phyloP scores from a whole-genome alignment of 805 yeast species.

The Yarrowia phangngaensis region DNA sequence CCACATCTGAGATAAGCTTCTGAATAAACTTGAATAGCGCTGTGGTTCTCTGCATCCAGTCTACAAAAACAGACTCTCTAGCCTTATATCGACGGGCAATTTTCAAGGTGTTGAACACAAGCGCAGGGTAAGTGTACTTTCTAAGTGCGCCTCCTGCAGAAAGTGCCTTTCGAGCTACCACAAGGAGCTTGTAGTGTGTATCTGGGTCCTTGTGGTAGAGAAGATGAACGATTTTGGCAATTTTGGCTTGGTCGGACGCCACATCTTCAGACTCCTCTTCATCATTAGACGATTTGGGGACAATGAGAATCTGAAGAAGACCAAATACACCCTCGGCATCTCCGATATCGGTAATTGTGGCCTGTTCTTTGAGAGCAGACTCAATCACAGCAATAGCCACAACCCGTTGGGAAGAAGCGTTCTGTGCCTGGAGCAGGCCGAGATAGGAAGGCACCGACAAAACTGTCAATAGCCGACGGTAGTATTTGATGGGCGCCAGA shows the following conservation, averaged over 20 bases:
- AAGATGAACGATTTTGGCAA: conserved; percentile 68
- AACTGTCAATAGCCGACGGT: conserved; percentile 35
- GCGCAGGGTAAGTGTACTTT: conserved; percentile 69
- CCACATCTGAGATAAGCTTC: conserved; percentile 62
- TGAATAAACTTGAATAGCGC: conserved; percentile 72
- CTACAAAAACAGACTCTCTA: conserved; percentile 32
- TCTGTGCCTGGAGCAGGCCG: conserved; percentile 53
- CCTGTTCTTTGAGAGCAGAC: conserved; percentile 44
- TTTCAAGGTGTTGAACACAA: conserved; percentile 59
- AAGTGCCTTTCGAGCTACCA: conserved; percentile 48
- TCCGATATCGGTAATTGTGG: conserved; percentile 42
- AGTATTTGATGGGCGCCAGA: conserved; percentile 37
- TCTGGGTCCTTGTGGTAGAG: conserved; percentile 50
- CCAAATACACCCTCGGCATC: conserved; percentile 60
- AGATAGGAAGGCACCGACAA: conserved; percentile 48
- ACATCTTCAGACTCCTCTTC: conserved; percentile 32
- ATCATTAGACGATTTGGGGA: conserved; percentile 30
- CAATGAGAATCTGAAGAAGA: conserved; percentile 54
- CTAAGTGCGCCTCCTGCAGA: conserved; percentile 50
- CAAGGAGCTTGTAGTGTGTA: conserved; percentile 47
- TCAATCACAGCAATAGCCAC: conserved; percentile 61
- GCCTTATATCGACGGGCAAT: conserved; percentile 50
- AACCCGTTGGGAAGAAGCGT: conserved; percentile 49
- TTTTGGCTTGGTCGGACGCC: conserved; percentile 36
- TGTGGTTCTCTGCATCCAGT: conserved; percentile 39